phyloP scores from a whole-genome alignment of 805 yeast genomes.

The Barnettozyma wickerhamii region DNA sequence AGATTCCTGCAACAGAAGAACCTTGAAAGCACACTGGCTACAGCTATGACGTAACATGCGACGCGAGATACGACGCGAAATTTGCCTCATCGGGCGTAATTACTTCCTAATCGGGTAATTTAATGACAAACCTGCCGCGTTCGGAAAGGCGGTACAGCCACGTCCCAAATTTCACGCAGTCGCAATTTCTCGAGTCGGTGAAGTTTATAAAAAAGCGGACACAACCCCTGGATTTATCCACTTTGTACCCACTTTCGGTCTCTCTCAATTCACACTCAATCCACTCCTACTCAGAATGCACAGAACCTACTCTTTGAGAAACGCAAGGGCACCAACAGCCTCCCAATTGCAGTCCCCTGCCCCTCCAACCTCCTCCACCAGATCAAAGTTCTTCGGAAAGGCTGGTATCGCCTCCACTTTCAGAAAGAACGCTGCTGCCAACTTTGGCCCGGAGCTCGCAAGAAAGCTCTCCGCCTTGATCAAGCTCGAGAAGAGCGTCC shows the following conservation, averaged over 20 bases:
- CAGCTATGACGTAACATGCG: neutral
- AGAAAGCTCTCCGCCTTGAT: slow-evolving; percentile 87
- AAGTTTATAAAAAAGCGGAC: neutral
- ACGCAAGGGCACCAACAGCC: slow-evolving; percentile 77
- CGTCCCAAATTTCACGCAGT: neutral
- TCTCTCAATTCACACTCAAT: neutral
- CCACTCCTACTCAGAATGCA: slow-evolving; percentile 47
- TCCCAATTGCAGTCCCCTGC: slow-evolving; percentile 77
- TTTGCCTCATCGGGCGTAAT: neutral
- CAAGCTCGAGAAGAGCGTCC: slow-evolving; percentile 93
- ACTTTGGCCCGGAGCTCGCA: slow-evolving; percentile 91
- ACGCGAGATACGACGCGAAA: too few species aligned
- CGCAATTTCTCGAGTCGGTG: neutral
- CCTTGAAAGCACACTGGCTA: neutral
- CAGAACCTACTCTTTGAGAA: slow-evolving; percentile 80
- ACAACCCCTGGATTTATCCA: neutral
- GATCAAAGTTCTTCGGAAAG: slow-evolving; percentile 68
- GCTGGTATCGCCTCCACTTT: slow-evolving; percentile 63
- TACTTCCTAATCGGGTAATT: neutral
- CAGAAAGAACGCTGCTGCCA: slow-evolving; percentile 84
- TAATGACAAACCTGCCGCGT: neutral
- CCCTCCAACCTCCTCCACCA: slow-evolving; percentile 74
- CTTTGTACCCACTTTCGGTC: neutral
- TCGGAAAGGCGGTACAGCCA: neutral
- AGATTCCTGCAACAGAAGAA: neutral